Evolutionary conservation across 441 rosid genomes (phyloP), one percentile per base, ranked within the genome.

Genomic region (Pelargonium citronellum): DNA sequence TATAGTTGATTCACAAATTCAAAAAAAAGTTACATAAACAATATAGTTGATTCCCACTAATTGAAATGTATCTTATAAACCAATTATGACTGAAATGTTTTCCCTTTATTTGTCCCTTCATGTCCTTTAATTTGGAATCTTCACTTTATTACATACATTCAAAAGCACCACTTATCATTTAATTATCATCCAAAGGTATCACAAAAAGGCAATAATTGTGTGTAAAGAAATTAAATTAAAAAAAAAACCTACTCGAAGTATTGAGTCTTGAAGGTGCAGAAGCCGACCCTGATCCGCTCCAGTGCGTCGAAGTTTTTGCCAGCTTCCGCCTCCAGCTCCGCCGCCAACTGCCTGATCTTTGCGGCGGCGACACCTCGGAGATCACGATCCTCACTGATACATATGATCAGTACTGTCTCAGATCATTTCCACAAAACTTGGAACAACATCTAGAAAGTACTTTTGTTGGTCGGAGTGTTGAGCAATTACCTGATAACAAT

Each of bases 271-370:
- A 55, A 55, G 1, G 22, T 55, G 61, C 9, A 6, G 61, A 55
- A 55, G 10, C 61, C 61, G 10, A 20, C 7, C 19, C 11, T 16
- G 61, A 55, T 55, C 22, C 61, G 61, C 22, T 55, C 61, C 2
- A 55, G 61, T 4, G 61, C 61, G 4, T 55, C 24, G 24, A 16
- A 55, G 61, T 16, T 20, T 16, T 20, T 55, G 60, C 24, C 20
- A 16, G 24, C 20, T 15, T 55, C 61, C 20, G 61, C 61, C 61
- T 55, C 61, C 61, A 55, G 61, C 22, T 55, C 61, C 24, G 24
- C 61, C 61, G 61, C 19, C 24, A 55, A 17, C 61, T 55, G 61
- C 22, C 6, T 55, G 61, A 55, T 55, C 61, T 55, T 55, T 22
- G 22, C 61, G 61, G 61, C 61, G 22, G 61, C 61, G 10, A 55